Evolutionary conservation across 129 eudicot genomes (phyloP).

Genomic region (Flaveria bidentis): DNA sequence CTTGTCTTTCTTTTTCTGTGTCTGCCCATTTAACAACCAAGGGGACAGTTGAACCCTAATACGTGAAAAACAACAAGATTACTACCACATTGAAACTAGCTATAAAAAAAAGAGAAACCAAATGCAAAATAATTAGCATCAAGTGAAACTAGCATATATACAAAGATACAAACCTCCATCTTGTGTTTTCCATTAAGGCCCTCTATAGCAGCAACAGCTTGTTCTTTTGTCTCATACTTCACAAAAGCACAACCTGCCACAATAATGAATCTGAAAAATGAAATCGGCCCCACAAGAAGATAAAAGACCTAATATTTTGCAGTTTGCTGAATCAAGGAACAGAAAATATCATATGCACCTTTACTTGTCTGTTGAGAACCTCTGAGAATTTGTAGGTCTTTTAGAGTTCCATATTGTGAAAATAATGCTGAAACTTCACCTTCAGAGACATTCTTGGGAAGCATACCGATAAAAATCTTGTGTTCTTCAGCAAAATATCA

Average conservation of each 20-base stretch:
- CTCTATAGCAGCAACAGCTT: slow-evolving; percentile 93
- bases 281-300: slow-evolving; percentile 14
- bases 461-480: slow-evolving; percentile 97
- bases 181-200: slow-evolving; percentile 94
- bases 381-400: slow-evolving; percentile 89
- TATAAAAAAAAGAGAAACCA: background rate
- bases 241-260: slow-evolving; percentile 91
- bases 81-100: slow-evolving; percentile 2
- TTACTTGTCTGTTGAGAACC: slow-evolving; percentile 97
- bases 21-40: slow-evolving; percentile 99
- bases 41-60: slow-evolving; percentile 87
- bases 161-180: slow-evolving; percentile 81
- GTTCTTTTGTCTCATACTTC: slow-evolving; percentile 93
- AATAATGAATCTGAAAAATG: slow-evolving; percentile 17
- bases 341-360: slow-evolving; percentile 47
- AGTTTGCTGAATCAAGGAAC: slow-evolving; percentile 6
- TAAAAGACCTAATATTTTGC: slow-evolving; percentile 21
- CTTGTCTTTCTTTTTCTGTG: slow-evolving; percentile 95
- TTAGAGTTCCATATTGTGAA: slow-evolving; percentile 78
- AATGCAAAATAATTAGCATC: background rate
- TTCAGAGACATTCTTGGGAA: slow-evolving; percentile 90
- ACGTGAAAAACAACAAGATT: slow-evolving; percentile 8
- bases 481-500: slow-evolving; percentile 57
- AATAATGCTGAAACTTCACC: slow-evolving; percentile 83
- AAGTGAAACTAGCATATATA: slow-evolving; percentile 31